Evolutionary conservation across 1,284 basidiomycete species (phyloP).

Genomic region (Blastosporella zonata): DNA sequence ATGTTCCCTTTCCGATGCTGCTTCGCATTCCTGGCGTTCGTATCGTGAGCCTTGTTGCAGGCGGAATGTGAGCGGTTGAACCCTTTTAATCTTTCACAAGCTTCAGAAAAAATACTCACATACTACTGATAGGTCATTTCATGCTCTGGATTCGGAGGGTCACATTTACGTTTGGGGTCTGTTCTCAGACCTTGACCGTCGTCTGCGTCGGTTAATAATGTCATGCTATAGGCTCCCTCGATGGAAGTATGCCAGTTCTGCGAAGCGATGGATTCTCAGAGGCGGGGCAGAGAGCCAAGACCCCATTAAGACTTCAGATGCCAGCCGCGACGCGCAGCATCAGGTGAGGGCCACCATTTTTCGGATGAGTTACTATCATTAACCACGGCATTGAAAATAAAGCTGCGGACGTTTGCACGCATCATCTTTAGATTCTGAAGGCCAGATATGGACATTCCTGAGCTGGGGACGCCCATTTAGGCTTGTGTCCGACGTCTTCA

Average conservation of each 20-base stretch:
- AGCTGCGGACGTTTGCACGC: conserved; percentile 77
- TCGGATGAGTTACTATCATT: neutral
- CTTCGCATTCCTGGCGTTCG: conserved; percentile 54
- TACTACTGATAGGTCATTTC: conserved; percentile 62
- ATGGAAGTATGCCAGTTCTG: conserved; percentile 44
- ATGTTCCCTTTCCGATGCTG: conserved; percentile 61
- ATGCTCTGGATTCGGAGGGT: conserved; percentile 75
- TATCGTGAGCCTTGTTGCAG: conserved; percentile 74
- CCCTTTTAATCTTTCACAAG: neutral
- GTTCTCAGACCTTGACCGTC: conserved; percentile 16
- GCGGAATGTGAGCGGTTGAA: conserved; percentile 64
- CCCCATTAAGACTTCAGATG: conserved; percentile 55
- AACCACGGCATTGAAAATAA: conserved; percentile 12
- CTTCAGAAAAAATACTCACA: neutral
- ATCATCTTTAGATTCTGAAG: conserved; percentile 56
- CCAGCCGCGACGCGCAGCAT: conserved; percentile 56
- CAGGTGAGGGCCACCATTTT: conserved; percentile 42
- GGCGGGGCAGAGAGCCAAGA: conserved; percentile 43
- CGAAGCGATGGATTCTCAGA: conserved; percentile 56
- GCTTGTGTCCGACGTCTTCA: conserved; percentile 49
- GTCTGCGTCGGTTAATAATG: conserved; percentile 8
- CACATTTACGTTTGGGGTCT: conserved; percentile 82
- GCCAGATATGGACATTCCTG: conserved; percentile 67
- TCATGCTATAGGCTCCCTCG: conserved; percentile 51
- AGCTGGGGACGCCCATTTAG: conserved; percentile 74